Base-by-base conservation (phyloP, 2,329 filamentous ascomycete species). In the Pleochaeta shiraiana region DNA sequence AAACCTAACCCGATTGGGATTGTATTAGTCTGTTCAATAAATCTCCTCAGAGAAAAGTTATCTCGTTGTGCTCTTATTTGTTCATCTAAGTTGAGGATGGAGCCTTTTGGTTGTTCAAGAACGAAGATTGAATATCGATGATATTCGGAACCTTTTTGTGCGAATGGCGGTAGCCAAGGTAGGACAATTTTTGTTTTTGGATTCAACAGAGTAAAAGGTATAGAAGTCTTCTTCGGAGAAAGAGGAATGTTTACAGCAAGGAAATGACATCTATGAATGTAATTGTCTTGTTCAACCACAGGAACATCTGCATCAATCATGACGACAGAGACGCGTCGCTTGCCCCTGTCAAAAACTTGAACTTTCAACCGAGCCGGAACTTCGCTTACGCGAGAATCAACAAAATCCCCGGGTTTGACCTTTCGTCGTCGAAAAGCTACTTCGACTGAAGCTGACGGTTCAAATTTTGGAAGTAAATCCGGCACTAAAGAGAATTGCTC, bases 231-330 rank as follows among this genome's bases (percentile, higher is more conserved):
- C 7, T 77, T 81, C 2, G 83, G 83, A 2, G 81, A 83, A 66
- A 89, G 77, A n/a, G 77, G 77, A 31, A 89, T 79, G 73, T 88
- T 88, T 69, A 80, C 83, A 24, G 91, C 92, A 45, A 97, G 80
- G 76, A 86, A 96, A 76, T 97, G 92, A 75, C 87, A 93, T 71
- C 89, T 83, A 74, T 86, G 87, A 67, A 81, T 79, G 76, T 95
- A 98, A 67, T 77, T 77, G 74, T 98, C 87, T 24, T 76, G 80
- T 66, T 86, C 84, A 4, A 86, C 75, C 68, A 91, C 83, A 64
- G 93, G 93, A 0, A 97, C 90, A 76, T 98, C 93, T 0, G 90
- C 81, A 76, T 98, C 92, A 67, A 97, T 79, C 63, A 97, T 86
- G 1, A 85, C 88, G 45, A 98, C 81, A 11, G 87, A 90, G 69